phyloP scores from a whole-genome alignment of 495 filamentous ascomycete genomes.

The Neurospora sp. region DNA sequence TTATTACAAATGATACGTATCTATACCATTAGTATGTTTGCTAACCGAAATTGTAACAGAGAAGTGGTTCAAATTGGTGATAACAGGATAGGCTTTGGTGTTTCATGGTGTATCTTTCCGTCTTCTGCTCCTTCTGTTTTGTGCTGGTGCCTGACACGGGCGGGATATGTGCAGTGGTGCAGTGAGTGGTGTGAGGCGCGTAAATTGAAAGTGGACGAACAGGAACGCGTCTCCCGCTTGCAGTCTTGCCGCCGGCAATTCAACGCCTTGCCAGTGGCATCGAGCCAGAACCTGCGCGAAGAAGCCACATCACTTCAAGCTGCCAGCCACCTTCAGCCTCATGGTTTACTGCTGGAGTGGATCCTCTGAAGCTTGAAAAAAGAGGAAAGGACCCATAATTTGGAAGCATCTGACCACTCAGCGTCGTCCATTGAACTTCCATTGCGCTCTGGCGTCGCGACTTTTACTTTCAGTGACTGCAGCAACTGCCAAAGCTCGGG shows the following conservation, averaged over 20 bases:
- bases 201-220: conserved; percentile 13
- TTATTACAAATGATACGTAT: background rate
- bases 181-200: conserved; percentile 8
- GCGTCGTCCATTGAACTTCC: background rate
- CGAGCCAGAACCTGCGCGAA: background rate
- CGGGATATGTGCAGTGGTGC: background rate
- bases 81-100: background rate
- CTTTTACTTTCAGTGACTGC: background rate
- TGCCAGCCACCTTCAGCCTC: background rate
- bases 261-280: background rate
- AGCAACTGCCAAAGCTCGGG: background rate
- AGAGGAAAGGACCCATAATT: background rate
- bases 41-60: background rate
- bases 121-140: background rate
- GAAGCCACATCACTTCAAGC: background rate
- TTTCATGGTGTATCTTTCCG: background rate
- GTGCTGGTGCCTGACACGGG: background rate
- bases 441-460: background rate
- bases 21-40: background rate
- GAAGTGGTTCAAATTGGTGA: background rate
- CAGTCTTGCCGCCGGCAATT: background rate
- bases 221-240: conserved; percentile 6
- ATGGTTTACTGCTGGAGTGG: background rate
- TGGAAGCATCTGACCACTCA: background rate
- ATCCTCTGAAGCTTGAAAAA: background rate